phyloP scores from a whole-genome alignment of 2,329 filamentous ascomycete genomes.

The Pseudodiploospora longispora region DNA sequence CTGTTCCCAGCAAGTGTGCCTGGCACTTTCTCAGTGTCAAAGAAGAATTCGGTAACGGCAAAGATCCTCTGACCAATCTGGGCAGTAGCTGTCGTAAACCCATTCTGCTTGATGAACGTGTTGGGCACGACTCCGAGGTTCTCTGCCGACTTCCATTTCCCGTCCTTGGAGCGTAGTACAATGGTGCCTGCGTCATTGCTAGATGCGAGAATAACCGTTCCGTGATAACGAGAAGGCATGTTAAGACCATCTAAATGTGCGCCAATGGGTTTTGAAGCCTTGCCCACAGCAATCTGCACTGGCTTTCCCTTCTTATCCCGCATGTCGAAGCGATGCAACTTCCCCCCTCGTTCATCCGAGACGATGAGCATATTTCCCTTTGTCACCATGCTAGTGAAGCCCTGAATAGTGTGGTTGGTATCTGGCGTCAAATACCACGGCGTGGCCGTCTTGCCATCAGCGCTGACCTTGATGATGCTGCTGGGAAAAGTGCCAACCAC shows the following conservation, averaged over 20 bases:
- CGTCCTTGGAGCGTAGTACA: slow-evolving; percentile 27
- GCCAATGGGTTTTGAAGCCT: neutral
- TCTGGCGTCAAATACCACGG: slow-evolving; percentile 24
- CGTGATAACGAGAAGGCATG: slow-evolving; percentile 23
- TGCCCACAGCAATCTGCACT: neutral
- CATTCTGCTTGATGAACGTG: too few relatives aligned
- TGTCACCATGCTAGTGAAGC: slow-evolving; percentile 2
- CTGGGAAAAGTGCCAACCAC: slow-evolving; percentile 30
- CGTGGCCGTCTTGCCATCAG: slow-evolving; percentile 17
- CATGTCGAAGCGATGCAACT: slow-evolving; percentile 28
- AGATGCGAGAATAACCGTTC: slow-evolving; percentile 25
- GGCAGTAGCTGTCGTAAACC: too few relatives aligned
- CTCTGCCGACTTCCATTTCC: slow-evolving; percentile 26
- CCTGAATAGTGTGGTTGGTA: slow-evolving; percentile 16
- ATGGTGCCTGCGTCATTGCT: slow-evolving; percentile 23
- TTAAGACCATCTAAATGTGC: slow-evolving; percentile 22
- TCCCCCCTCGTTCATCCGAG: slow-evolving; percentile 21
- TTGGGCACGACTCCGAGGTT: slow-evolving; percentile 22
- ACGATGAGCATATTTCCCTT: slow-evolving; percentile 20
- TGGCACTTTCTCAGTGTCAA: too few relatives aligned
- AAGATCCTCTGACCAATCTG: too few relatives aligned
- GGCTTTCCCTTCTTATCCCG: neutral
- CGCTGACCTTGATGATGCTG: slow-evolving; percentile 24
- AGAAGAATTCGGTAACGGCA: too few relatives aligned
- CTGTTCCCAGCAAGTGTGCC: too few relatives aligned